These are phyloP conservation scores for Zea luxurians DNA, from an alignment of 176 grass and related monocot species.

Conservation along the genomic window DNA sequence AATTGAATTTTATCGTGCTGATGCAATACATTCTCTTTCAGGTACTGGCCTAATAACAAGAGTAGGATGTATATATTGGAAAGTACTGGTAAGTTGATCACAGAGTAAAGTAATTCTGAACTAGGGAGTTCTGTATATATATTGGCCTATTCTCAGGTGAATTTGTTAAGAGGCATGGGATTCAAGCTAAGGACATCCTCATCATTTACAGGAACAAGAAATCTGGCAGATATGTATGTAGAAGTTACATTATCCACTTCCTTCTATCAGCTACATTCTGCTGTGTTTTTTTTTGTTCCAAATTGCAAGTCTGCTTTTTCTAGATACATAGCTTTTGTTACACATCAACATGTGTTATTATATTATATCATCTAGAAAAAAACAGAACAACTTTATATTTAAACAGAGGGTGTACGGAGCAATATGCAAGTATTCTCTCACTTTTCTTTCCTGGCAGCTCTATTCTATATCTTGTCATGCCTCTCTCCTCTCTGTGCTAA, in stretches of 20 bases:
- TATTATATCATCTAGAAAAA: too few species aligned
- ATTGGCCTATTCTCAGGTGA: slow-evolving; percentile 47
- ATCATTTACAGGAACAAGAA: slow-evolving; percentile 56
- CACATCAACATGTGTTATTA: too few species aligned
- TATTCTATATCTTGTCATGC: too few species aligned
- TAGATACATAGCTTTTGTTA: too few species aligned
- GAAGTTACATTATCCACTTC: not conserved
- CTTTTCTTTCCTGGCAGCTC: too few species aligned
- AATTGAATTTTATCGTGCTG: slow-evolving; percentile 10
- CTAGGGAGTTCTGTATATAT: not conserved
- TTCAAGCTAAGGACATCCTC: slow-evolving; percentile 54
- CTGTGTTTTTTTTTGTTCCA: too few species aligned
- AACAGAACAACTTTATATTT: too few species aligned
- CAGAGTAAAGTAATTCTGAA: not conserved
- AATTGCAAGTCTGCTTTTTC: too few species aligned
- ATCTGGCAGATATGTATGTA: slow-evolving; percentile 55
- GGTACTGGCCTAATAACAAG: slow-evolving; percentile 95
- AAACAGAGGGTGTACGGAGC: not conserved
- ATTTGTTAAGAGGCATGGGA: slow-evolving; percentile 63
- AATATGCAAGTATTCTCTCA: not conserved
- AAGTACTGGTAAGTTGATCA: slow-evolving; percentile 48
- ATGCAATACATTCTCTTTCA: slow-evolving; percentile 34
- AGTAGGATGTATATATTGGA: slow-evolving; percentile 91
- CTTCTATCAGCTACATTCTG: not conserved
- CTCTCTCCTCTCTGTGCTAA: slow-evolving; percentile 11